These are phyloP conservation scores for Plantago rigida DNA, from an alignment of 305 asterid species.

Conservation along the genomic window DNA sequence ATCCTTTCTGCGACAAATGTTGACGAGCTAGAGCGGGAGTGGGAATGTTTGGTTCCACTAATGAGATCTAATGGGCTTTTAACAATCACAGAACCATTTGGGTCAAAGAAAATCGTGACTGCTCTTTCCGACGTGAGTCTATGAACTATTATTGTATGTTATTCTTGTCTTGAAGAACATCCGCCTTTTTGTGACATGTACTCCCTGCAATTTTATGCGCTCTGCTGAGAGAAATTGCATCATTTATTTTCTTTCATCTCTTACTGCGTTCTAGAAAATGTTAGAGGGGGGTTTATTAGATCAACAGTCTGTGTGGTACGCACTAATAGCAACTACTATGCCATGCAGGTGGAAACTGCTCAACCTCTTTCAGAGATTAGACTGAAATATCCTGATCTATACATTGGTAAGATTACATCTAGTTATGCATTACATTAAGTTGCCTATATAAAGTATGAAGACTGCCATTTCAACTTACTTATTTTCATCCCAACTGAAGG, in stretches of 20 bases:
- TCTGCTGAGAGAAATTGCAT: no score
- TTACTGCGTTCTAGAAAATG: no score
- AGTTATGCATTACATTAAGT: background rate
- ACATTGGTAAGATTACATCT: constrained; percentile 43
- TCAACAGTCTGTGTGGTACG: background rate
- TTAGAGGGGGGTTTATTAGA: no score
- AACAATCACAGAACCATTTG: constrained; percentile 43
- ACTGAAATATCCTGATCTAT: constrained; percentile 57
- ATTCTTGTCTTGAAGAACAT: background rate
- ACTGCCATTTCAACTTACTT: constrained; percentile 3
- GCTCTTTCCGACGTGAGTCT: constrained; percentile 45
- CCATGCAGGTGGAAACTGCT: constrained; percentile 63
- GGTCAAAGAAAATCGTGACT: constrained; percentile 46
- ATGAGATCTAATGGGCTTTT: constrained; percentile 36
- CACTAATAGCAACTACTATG: background rate
- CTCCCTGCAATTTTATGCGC: no score
- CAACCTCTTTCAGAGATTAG: constrained; percentile 57
- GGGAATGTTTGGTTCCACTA: constrained; percentile 61
- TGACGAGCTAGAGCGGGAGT: constrained; percentile 59
- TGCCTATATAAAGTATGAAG: background rate
- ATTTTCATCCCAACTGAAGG: constrained; percentile 34
- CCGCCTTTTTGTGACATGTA: no score
- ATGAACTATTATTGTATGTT: background rate
- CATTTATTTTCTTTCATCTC: no score
- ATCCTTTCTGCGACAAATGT: constrained; percentile 61